phyloP scores from a whole-genome alignment of 202 grass and related monocot genomes.

The Bolboschoenoplectus hybrid region DNA sequence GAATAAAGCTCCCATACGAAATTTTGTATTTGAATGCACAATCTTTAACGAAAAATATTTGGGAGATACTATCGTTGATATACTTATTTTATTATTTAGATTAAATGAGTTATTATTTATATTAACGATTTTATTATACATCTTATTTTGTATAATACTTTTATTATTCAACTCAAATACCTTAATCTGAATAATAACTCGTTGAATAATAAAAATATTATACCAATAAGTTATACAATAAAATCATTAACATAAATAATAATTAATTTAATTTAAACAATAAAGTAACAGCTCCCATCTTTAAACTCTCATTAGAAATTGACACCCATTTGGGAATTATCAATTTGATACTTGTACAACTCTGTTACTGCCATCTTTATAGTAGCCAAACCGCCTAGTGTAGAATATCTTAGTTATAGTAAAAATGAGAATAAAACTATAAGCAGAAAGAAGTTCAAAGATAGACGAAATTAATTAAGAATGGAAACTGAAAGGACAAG shows the following conservation, averaged over 20 bases:
- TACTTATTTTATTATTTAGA: too few relatives aligned
- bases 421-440: conserved; percentile 12
- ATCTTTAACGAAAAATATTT: not conserved
- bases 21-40: not conserved
- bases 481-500: conserved; percentile 13
- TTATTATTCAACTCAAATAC: too few relatives aligned
- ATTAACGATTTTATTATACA: too few relatives aligned
- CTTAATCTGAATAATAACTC: too few relatives aligned
- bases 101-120: too few relatives aligned
- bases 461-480: not conserved
- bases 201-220: too few relatives aligned
- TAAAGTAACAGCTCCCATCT: too few relatives aligned
- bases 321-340: conserved; percentile 14
- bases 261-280: too few relatives aligned
- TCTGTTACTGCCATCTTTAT: not conserved
- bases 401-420: not conserved
- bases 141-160: too few relatives aligned
- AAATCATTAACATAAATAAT: too few relatives aligned
- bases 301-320: not conserved
- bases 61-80: too few relatives aligned
- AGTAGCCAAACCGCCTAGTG: not conserved
- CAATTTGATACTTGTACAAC: conserved; percentile 32
- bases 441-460: not conserved
- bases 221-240: too few relatives aligned
- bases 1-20: not conserved